Base-by-base conservation (phyloP, 257 asterid genomes). In the Scutellaria minor region DNA sequence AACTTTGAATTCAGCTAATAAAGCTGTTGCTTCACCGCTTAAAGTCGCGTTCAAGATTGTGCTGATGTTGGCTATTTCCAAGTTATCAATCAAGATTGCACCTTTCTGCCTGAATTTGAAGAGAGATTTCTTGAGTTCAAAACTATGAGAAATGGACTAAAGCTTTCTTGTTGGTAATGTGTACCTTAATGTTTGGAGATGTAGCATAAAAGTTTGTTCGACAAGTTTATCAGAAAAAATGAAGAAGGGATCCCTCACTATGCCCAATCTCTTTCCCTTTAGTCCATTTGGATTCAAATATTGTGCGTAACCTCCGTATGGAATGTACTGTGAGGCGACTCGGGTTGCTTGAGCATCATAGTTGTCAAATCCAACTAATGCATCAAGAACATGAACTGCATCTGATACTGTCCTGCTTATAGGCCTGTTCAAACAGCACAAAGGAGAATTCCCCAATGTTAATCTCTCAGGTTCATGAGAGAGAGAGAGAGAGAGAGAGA, bases 341-440 rank as follows among this genome's bases (percentile, higher is more conserved):
- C 66, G 61, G 51, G 91, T 87, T 6, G 91, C 91, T 45, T 74
- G 82, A 31, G 69, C 54, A 41, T 85, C 96, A 76, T 83, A 74
- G 18, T 78, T 75, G 72, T 87, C 96, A 74, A 66, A 77, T 11
- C 96, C 93, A 14, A 80, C 89, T 5, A 89, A 83, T 1, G 85
- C 54, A 62, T 87, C 93, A 70, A 89, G 85, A 45, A 85, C 83
- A 56, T 79, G 63, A 54, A 78, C 91, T 51, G 89, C 96, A 79
- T 89, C 93, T 7, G 91, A 87, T 5, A 85, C 89, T 46, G 91
- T 88, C 75, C 89, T 78, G 57, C 91, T 75, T 48, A 82, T 84
- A 3, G 94, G 88, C 83, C 91, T 88, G 85, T 42, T 24, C 27
- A 24, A 24, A 1, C 27, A 24, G 1, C 27, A 24, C 27, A 24